Conservation (phyloP, 352 stramenopile species). For the Detonula confervacea region DNA sequence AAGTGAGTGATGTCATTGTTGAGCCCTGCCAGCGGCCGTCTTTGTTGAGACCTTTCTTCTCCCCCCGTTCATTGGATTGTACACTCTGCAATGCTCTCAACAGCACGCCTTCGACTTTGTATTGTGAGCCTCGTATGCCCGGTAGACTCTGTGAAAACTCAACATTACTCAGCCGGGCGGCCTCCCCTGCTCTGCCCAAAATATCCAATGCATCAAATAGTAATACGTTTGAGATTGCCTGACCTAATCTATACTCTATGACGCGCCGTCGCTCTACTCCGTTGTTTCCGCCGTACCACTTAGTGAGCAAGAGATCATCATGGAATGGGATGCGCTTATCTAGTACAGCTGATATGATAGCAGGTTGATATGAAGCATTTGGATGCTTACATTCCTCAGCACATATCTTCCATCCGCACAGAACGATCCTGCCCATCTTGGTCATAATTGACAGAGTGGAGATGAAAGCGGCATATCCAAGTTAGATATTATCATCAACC, state of each 20-base stretch:
- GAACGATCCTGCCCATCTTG: constrained; percentile 73
- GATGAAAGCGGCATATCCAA: constrained; percentile 3
- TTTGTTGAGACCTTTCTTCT: constrained; percentile 70
- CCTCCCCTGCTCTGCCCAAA: constrained; percentile 83
- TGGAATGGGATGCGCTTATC: constrained; percentile 80
- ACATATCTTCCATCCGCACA: constrained; percentile 81
- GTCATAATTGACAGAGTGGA: not conserved
- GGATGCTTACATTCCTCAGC: constrained; percentile 84
- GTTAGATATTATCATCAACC: constrained; percentile 3
- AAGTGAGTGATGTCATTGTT: constrained; percentile 39
- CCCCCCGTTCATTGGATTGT: constrained; percentile 77
- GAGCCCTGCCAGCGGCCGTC: constrained; percentile 12
- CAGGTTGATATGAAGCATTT: constrained; percentile 83
- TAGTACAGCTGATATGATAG: constrained; percentile 74
- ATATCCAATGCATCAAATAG: constrained; percentile 85
- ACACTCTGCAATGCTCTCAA: constrained; percentile 82
- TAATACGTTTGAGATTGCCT: constrained; percentile 73
- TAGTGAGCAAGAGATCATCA: constrained; percentile 78
- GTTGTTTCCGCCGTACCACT: constrained; percentile 73
- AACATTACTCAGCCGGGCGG: constrained; percentile 80
- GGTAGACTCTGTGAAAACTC: constrained; percentile 85
- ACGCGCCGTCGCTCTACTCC: constrained; percentile 74
- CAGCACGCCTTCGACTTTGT: constrained; percentile 85
- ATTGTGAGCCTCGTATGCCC: constrained; percentile 80
- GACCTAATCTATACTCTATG: constrained; percentile 72